A percentile compares a stretch with the other conserved stretches of the same genome.
These are phyloP conservation scores for Simmondsia chinensis DNA, from an alignment of 148 eudicot species.

Conservation along the genomic window DNA sequence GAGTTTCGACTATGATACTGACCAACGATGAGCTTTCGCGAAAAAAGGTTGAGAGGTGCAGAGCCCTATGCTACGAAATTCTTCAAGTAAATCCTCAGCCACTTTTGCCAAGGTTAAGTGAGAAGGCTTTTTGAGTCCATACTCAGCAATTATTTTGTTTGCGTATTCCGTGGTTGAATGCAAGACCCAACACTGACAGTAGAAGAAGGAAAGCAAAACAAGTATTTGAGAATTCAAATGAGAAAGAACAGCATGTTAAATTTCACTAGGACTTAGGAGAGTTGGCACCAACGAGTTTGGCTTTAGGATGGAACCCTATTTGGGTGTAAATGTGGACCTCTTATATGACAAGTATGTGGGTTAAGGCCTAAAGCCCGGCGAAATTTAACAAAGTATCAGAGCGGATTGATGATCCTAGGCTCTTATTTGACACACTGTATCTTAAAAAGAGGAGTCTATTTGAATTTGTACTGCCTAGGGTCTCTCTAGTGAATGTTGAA, in stretches of 20 bases:
- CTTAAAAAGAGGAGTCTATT: too few species aligned
- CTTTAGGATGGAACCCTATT: too few species aligned
- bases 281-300: too few species aligned
- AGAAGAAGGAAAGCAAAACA: constrained; percentile 2
- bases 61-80: constrained; percentile 62
- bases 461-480: too few species aligned
- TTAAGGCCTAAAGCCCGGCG: too few species aligned
- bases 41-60: constrained; percentile 60
- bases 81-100: constrained; percentile 66
- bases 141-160: constrained; percentile 46
- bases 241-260: background rate
- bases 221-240: background rate
- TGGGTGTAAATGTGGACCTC: too few species aligned
- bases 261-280: too few species aligned
- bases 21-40: constrained; percentile 96
- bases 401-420: too few species aligned
- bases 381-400: too few species aligned
- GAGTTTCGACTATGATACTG: constrained; percentile 17
- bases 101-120: constrained; percentile 38
- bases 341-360: too few species aligned
- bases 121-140: constrained; percentile 74
- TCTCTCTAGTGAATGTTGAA: too few species aligned
- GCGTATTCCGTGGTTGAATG: constrained; percentile 84
- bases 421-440: too few species aligned
- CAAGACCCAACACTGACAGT: constrained; percentile 86